Base-by-base conservation (phyloP, 805 yeast genomes). In the Pichia membranifaciens region DNA sequence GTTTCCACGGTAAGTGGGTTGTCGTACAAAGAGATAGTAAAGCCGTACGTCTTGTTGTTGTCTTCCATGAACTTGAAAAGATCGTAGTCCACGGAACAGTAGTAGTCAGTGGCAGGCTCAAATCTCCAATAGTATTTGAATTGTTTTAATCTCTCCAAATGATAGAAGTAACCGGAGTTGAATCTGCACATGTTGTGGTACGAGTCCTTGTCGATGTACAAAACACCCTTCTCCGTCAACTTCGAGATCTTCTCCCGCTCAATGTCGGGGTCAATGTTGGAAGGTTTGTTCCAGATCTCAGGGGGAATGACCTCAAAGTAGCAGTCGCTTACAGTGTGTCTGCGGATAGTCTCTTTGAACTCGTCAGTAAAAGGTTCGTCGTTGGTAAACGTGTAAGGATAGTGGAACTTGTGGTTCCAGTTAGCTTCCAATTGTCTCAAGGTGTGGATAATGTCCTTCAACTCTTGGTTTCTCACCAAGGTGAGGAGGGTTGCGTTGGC, bases 371-470 rank as follows among this genome's bases (percentile, higher is more conserved):
- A 93, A 33, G 73, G 78, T 50, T 81, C 85, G 62, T 91, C 96
- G 65, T 88, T 89, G 55, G 91, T 74, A 61, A 91, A 93, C 25
- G 90, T 89, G 91, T 96, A 91, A 48, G 95, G 96, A 60, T 91
- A 91, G 54, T 86, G 76, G 69, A 72, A 89, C 49, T 84, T 75
- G 31, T 71, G 67, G 70, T 91, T 91, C 76, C 91, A 91, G 47
- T 74, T 72, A 22, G 66, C 65, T 60, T 87, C 95, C 38, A 88
- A 74, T 53, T 75, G 78, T 52, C 66, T 61, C 48, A 88, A 79
- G 2, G 95, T 75, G 18, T 61, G 60, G 6, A 78, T 64, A 28
- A 88, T 72, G 2, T 68, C 75, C 5, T 59, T 57, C 33, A 75
- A 64, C 58, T 87, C 96, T n/a, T 73, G 59, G 59, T 86, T 86